Conservation (phyloP, 1,139 yeast genomes). For the Pichia sp. region DNA sequence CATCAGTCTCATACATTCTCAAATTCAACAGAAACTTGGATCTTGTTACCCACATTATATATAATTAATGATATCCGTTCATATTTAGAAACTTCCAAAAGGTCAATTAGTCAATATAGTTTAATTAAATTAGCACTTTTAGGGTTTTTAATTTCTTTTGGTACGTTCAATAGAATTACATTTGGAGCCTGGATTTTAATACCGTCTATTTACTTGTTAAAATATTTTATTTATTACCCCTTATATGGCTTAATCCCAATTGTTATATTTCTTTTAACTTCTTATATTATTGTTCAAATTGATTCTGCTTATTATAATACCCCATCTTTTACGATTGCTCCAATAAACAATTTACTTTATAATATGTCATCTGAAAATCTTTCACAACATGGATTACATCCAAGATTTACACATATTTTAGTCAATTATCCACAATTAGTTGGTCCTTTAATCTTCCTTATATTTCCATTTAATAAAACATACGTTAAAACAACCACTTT, state of each 20-base stretch:
- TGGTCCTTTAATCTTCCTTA: slow-evolving; percentile 63
- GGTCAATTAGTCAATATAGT: background rate
- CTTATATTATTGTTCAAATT: slow-evolving; percentile 37
- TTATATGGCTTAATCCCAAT: slow-evolving; percentile 27
- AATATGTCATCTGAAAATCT: slow-evolving; percentile 57
- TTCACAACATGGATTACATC: slow-evolving; percentile 76
- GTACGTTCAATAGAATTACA: slow-evolving; percentile 78
- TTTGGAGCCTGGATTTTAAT: slow-evolving; percentile 66
- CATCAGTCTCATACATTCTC: slow-evolving; percentile 87
- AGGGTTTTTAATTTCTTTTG: slow-evolving; percentile 56
- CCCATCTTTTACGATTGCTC: slow-evolving; percentile 48
- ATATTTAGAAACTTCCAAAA: slow-evolving; percentile 19
- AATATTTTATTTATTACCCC: slow-evolving; percentile 18
- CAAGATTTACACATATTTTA: slow-evolving; percentile 64
- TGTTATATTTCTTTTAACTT: slow-evolving; percentile 33
- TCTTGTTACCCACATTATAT: slow-evolving; percentile 53
- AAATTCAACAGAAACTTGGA: slow-evolving; percentile 73
- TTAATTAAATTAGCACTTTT: slow-evolving; percentile 28
- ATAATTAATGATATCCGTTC: slow-evolving; percentile 41
- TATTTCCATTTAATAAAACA: slow-evolving; percentile 23
- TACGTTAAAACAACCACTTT: slow-evolving; percentile 47
- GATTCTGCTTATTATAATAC: slow-evolving; percentile 42
- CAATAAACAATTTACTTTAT: slow-evolving; percentile 69
- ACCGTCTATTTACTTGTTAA: slow-evolving; percentile 41
- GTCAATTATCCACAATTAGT: slow-evolving; percentile 72